Evolutionary conservation across 1,284 basidiomycete species (phyloP), one percentile per base, ranked within the genome.

Genomic region (Peniophora sp.): DNA sequence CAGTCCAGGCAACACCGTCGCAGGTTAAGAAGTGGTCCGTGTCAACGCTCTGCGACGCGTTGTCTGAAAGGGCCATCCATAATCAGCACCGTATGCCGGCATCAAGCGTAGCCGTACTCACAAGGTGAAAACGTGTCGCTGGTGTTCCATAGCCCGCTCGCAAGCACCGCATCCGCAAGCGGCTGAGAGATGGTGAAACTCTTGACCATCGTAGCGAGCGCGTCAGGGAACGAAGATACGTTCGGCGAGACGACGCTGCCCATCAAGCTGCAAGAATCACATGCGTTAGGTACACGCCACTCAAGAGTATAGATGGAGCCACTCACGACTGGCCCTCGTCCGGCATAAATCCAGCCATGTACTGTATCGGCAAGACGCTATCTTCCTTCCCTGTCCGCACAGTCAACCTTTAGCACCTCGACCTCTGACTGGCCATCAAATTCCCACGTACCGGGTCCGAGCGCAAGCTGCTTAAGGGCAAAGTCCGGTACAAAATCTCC

Each of bases 401-500:
- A n/a, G n/a, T n/a, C n/a, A n/a, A n/a, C n/a, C n/a, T n/a, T n/a
- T n/a, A n/a, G n/a, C n/a, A n/a, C n/a, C n/a, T n/a, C n/a, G n/a
- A n/a, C n/a, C n/a, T n/a, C n/a, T n/a, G n/a, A n/a, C n/a, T n/a
- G n/a, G n/a, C n/a, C n/a, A n/a, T n/a, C n/a, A n/a, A n/a, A n/a
- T n/a, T n/a, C n/a, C n/a, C n/a, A n/a, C n/a, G n/a, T n/a, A n/a
- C n/a, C n/a, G 34, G 34, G n/a, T 10, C 34, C 34, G 10, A 36
- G n/a, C 10, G 10, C 10, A 10, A 36, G 34, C 34, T 36, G 34
- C 34, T 10, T n/a, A 36, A 36, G 34, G n/a, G 34, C 10, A n/a
- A 36, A 36, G 34, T 36, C n/a, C 34, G 34, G 10, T 10, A 10
- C n/a, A n/a, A 36, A 36, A n/a, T 10, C 34, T 2, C 75, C 75